phyloP scores from a whole-genome alignment of 2,329 filamentous ascomycete genomes.

The Colletotrichum phormii region DNA sequence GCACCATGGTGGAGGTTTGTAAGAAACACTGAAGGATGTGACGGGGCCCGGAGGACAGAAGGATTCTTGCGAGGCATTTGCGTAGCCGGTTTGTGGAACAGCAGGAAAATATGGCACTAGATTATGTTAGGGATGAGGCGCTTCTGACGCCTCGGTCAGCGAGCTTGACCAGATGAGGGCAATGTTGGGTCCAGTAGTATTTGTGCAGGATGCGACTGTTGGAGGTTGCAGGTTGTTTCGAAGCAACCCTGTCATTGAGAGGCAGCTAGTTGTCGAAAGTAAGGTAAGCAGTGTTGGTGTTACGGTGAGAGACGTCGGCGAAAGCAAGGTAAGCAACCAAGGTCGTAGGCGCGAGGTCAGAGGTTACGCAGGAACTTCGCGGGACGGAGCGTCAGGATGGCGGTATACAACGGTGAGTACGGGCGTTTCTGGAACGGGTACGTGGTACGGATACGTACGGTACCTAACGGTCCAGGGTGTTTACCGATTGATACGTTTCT shows the following conservation, averaged over 20 bases:
- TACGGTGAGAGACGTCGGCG: not conserved
- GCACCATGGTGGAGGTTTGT: slow-evolving; percentile 19
- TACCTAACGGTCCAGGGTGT: not conserved
- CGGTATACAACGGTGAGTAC: not conserved
- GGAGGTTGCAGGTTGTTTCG: not conserved
- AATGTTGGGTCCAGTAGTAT: not conserved
- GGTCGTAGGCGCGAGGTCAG: not conserved
- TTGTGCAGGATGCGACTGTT: not conserved
- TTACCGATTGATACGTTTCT: not conserved
- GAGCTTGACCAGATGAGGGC: not conserved
- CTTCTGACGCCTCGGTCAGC: slow-evolving; percentile 5
- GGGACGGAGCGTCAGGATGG: not conserved
- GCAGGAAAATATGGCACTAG: not conserved
- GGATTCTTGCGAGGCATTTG: slow-evolving; percentile 30
- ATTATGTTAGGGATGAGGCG: not conserved
- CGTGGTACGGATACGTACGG: not conserved
- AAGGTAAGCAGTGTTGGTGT: not conserved
- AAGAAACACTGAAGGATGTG: slow-evolving; percentile 8
- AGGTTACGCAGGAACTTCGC: not conserved
- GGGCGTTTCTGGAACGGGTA: not conserved
- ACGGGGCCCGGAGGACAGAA: slow-evolving; percentile 17
- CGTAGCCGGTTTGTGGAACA: slow-evolving; percentile 8
- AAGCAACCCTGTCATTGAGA: not conserved
- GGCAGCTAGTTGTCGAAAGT: not conserved
- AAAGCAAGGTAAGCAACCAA: not conserved